Evolutionary conservation across 148 eudicot genomes (phyloP).

Genomic region (Talinum fruticosum): DNA sequence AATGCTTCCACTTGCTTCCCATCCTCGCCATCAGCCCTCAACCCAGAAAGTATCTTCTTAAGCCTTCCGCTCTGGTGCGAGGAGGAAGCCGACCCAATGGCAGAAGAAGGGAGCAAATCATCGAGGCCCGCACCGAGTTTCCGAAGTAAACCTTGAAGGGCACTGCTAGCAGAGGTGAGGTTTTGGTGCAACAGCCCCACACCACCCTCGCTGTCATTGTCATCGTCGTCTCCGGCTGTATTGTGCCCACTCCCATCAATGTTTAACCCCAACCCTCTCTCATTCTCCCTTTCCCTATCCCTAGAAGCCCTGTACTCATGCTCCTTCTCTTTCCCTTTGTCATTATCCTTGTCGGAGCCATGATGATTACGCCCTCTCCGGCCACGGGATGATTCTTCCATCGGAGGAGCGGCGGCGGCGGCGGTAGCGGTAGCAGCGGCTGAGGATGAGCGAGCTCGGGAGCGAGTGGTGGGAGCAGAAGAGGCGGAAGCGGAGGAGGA

Average conservation of each 20-base stretch:
- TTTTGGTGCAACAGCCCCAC: slow-evolving; percentile 79
- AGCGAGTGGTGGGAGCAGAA: slow-evolving; percentile 39
- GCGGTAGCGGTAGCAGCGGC: slow-evolving; percentile 16
- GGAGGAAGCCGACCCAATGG: slow-evolving; percentile 69
- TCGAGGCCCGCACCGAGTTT: slow-evolving; percentile 93
- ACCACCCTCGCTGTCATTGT: slow-evolving; percentile 62
- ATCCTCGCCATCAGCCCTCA: slow-evolving; percentile 95
- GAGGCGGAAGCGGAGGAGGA: slow-evolving; percentile 28
- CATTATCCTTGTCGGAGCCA: slow-evolving; percentile 44
- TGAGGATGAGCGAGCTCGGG: slow-evolving; percentile 37
- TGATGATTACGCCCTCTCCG: slow-evolving; percentile 58
- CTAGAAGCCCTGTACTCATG: slow-evolving; percentile 46
- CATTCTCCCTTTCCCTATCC: slow-evolving; percentile 44
- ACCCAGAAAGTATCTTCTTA: slow-evolving; percentile 83
- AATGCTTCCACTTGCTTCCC: slow-evolving; percentile 92
- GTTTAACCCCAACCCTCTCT: slow-evolving; percentile 49
- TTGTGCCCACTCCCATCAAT: slow-evolving; percentile 39
- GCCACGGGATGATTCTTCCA: slow-evolving; percentile 70
- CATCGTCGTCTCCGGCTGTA: slow-evolving; percentile 32
- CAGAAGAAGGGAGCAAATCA: slow-evolving; percentile 81
- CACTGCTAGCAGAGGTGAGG: slow-evolving; percentile 90
- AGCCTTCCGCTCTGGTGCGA: slow-evolving; percentile 81
- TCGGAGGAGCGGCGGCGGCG: slow-evolving; percentile 25
- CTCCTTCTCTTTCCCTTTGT: slow-evolving; percentile 87
- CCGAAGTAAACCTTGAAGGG: slow-evolving; percentile 86